A percentile compares a stretch with the other conserved stretches of the same genome.
These are phyloP conservation scores for Macrotyloma uniflorum DNA, from an alignment of 306 rosid species.

Conservation along the genomic window DNA sequence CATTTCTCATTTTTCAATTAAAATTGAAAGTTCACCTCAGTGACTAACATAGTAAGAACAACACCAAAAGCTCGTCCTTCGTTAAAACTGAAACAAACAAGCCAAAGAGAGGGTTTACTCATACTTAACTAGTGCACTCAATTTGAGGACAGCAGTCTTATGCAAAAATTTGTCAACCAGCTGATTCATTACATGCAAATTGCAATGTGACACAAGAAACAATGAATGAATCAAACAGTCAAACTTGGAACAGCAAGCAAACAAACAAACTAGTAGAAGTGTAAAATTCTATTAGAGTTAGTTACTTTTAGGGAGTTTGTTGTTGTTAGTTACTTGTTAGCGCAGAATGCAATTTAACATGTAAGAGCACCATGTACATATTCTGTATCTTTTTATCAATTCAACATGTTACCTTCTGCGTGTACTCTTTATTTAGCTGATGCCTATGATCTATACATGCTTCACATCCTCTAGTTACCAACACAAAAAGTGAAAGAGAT, in stretches of 20 bases:
- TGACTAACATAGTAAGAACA: neutral
- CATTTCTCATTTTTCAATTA: neutral
- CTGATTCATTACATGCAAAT: neutral
- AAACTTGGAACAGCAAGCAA: neutral
- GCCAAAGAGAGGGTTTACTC: neutral
- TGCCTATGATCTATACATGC: neutral
- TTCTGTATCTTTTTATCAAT: neutral
- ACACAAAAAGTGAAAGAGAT: neutral
- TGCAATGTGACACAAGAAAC: conserved; percentile 4
- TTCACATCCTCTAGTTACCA: neutral
- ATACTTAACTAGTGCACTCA: neutral
- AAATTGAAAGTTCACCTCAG: neutral
- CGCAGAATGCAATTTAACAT: neutral
- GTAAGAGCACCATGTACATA: neutral
- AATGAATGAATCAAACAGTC: neutral
- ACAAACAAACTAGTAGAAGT: neutral
- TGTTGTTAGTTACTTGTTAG: too few relatives aligned
- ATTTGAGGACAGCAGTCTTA: neutral
- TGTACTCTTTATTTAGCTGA: neutral
- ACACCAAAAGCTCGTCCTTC: neutral
- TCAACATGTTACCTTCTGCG: neutral
- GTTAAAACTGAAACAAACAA: neutral
- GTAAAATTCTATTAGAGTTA: neutral
- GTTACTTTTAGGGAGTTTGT: neutral
- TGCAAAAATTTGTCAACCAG: neutral